Percentiles rank a stretch among this genome's conserved stretches.
These are phyloP conservation scores for Gossypium raimondii DNA, from an alignment of 345 rosid species.

Conservation along the genomic window DNA sequence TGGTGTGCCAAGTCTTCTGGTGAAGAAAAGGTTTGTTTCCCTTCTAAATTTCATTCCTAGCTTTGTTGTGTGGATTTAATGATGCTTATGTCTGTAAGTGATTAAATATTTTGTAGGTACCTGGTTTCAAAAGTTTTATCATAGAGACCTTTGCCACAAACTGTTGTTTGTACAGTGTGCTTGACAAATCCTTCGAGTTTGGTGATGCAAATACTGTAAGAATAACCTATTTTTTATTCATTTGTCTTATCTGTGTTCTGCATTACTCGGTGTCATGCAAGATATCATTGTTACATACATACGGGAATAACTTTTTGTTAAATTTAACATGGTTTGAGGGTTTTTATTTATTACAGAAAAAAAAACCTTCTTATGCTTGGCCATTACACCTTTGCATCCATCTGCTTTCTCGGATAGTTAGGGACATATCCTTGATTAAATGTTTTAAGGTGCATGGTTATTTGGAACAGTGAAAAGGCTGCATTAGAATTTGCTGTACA, in stretches of 20 bases:
- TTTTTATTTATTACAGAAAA: neutral
- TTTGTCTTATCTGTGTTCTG: neutral
- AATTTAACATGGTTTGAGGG: neutral
- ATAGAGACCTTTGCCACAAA: slow-evolving; percentile 67
- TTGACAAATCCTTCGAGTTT: slow-evolving; percentile 86
- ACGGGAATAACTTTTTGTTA: neutral
- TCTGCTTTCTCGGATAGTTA: neutral
- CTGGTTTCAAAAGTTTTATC: slow-evolving; percentile 73
- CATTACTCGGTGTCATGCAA: neutral
- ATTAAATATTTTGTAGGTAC: slow-evolving; percentile 47
- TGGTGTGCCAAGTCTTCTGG: slow-evolving; percentile 60
- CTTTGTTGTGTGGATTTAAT: slow-evolving; percentile 1
- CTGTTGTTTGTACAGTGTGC: slow-evolving; percentile 83
- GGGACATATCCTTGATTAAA: neutral
- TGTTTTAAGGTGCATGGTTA: neutral
- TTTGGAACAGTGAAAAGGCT: neutral
- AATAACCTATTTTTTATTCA: neutral
- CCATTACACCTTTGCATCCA: neutral
- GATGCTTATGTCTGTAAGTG: slow-evolving; percentile 11
- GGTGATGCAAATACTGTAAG: slow-evolving; percentile 88
- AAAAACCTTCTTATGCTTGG: neutral
- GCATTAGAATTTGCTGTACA: neutral
- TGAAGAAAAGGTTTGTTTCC: slow-evolving; percentile 58
- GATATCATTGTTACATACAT: neutral
- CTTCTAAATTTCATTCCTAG: neutral